These are phyloP conservation scores for Cenococcum geophilum DNA, from an alignment of 495 filamentous ascomycete genomes.

Conservation along the genomic window DNA sequence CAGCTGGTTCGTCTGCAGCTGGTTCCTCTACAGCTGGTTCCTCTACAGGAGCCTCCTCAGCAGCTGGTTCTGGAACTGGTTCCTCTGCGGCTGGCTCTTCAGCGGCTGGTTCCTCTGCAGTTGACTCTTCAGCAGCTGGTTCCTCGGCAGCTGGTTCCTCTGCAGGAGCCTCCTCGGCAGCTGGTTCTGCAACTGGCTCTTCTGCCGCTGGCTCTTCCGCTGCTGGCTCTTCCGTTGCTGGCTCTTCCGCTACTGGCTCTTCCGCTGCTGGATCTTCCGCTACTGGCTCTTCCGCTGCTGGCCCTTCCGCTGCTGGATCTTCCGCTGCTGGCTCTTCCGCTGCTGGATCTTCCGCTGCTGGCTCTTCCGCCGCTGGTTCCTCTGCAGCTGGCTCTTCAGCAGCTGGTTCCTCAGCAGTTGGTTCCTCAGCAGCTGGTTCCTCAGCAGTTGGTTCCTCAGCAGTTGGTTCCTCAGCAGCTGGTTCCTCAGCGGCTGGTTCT, in stretches of 20 bases:
- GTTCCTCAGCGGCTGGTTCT: not conserved
- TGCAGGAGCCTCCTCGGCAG: too few species aligned
- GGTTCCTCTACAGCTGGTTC: not conserved
- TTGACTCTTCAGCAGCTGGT: not conserved
- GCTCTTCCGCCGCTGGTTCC: not conserved
- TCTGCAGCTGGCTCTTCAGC: too few species aligned
- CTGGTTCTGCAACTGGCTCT: not conserved
- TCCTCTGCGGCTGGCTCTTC: not conserved
- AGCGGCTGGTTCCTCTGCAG: not conserved
- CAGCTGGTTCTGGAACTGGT: not conserved
- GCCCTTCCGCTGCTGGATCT: not conserved
- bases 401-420: not conserved
- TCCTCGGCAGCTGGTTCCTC: not conserved
- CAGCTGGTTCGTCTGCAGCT: not conserved
- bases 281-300: not conserved
- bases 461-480: not conserved
- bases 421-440: not conserved
- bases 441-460: not conserved
- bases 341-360: not conserved
- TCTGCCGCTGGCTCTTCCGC: not conserved
- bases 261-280: not conserved
- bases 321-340: not conserved
- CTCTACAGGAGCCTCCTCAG: not conserved
- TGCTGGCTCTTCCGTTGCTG: too few species aligned
- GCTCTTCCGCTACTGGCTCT: not conserved